These are phyloP conservation scores for Mycena galopus DNA, from an alignment of 768 basidiomycete genomes.

Conservation along the genomic window DNA sequence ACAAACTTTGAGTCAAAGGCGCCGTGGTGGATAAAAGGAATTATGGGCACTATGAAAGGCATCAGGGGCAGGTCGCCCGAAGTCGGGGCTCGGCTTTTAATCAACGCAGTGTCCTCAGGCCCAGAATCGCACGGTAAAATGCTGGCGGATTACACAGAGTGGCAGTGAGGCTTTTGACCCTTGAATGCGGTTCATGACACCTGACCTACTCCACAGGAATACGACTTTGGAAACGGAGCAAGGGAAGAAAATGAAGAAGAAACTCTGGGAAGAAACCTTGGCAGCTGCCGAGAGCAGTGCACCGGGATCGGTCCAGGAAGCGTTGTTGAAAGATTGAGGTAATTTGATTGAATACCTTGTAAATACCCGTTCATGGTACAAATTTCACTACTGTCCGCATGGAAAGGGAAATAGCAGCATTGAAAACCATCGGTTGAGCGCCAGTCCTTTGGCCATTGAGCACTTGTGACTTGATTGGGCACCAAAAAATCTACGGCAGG, in stretches of 20 bases:
- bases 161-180: conserved; percentile 14
- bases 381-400: conserved; percentile 10
- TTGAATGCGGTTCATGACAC: background rate
- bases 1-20: conserved; percentile 27
- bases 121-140: conserved; percentile 35
- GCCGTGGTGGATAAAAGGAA: conserved; percentile 5
- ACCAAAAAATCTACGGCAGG: conserved; percentile 55
- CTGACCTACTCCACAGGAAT: conserved; percentile 14
- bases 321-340: conserved; percentile 6
- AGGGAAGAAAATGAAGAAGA: conserved; percentile 32
- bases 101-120: conserved; percentile 33
- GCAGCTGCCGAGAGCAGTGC: conserved; percentile 12
- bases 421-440: conserved; percentile 74
- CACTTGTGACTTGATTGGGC: conserved; percentile 78
- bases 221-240: conserved; percentile 15
- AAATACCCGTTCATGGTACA: conserved; percentile 13
- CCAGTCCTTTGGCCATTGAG: conserved; percentile 86
- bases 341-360: background rate
- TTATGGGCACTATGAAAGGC: background rate
- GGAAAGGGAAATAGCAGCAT: background rate
- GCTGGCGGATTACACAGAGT: conserved; percentile 25
- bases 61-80: conserved; percentile 29
- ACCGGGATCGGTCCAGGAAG: conserved; percentile 26
- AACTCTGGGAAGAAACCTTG: conserved; percentile 35
- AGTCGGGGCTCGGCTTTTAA: conserved; percentile 30